Evolutionary conservation across 2,329 filamentous ascomycete species (phyloP).

Genomic region (Iodosphaeria phyllophila): DNA sequence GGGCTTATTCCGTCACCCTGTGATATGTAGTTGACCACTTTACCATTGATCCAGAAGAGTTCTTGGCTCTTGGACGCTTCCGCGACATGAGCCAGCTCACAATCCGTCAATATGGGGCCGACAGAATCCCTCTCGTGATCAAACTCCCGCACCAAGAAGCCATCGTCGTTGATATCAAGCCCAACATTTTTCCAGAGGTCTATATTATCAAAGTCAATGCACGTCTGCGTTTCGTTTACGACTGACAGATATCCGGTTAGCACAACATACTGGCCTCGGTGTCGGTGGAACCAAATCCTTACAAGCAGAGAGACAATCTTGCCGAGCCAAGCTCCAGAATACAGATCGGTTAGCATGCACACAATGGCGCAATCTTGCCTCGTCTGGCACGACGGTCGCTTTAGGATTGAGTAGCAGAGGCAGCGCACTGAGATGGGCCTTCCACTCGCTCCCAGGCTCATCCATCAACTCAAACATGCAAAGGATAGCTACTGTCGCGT

Average conservation of each 20-base stretch:
- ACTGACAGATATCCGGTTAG: too few relatives aligned
- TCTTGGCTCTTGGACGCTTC: conserved; percentile 47
- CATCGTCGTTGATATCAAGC: too few relatives aligned
- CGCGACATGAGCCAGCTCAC: conserved; percentile 28
- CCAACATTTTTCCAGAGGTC: too few relatives aligned
- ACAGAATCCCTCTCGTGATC: too few relatives aligned
- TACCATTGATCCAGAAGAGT: conserved; percentile 45
- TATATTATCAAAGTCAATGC: too few relatives aligned
- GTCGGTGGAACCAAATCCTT: conserved; percentile 23
- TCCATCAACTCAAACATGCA: conserved; percentile 53
- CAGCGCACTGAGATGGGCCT: conserved; percentile 43
- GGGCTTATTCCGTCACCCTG: conserved; percentile 29
- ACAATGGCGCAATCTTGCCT: neutral
- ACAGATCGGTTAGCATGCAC: conserved; percentile 22
- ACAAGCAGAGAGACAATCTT: conserved; percentile 46
- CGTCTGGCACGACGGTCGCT: conserved; percentile 18
- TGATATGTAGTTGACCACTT: conserved; percentile 46
- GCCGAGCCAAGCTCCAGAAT: conserved; percentile 49
- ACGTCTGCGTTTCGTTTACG: too few relatives aligned
- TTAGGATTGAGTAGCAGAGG: conserved; percentile 38
- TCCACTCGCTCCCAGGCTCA: conserved; percentile 42
- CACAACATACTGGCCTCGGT: too few relatives aligned
- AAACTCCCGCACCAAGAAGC: too few relatives aligned
- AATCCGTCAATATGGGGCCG: conserved; percentile 28
- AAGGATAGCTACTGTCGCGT: conserved; percentile 46